phyloP scores from a whole-genome alignment of 768 basidiomycete species.

The Trametes punicea region DNA sequence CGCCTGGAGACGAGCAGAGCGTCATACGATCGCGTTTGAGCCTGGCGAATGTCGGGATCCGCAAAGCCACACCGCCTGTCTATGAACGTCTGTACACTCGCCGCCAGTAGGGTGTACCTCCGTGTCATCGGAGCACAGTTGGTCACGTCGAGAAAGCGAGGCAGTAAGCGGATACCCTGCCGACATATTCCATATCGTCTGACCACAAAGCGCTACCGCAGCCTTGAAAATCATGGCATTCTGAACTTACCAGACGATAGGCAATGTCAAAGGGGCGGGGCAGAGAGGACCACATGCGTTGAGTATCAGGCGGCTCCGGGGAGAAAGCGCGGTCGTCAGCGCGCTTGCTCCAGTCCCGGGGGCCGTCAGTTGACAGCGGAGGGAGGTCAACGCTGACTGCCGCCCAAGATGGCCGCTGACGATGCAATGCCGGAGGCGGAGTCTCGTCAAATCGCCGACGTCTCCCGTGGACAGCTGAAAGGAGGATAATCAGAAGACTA shows the following conservation, averaged over 20 bases:
- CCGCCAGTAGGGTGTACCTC: not conserved
- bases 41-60: not conserved
- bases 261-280: conserved; percentile 6
- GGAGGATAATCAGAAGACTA: not conserved
- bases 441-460: not conserved
- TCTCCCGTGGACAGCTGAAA: not conserved
- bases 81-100: not conserved
- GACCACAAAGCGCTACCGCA: not conserved
- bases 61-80: not conserved
- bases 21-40: not conserved
- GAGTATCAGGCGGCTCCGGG: conserved; percentile 9
- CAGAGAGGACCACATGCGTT: not conserved
- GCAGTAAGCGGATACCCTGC: conserved; percentile 1
- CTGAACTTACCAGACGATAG: conserved; percentile 3
- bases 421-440: not conserved
- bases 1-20: not conserved
- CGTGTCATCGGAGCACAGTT: not conserved
- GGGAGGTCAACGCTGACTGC: not conserved
- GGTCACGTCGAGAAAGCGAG: not conserved
- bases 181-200: conserved; percentile 5
- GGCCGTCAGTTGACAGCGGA: conserved; percentile 4
- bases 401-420: conserved; percentile 7
- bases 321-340: not conserved
- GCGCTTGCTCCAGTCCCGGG: not conserved
- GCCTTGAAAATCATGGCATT: not conserved